A percentile compares a stretch with the other conserved stretches of the same genome.
Conservation (phyloP, 495 filamentous ascomycete genomes). For the Hyaloscypha bicolor region DNA sequence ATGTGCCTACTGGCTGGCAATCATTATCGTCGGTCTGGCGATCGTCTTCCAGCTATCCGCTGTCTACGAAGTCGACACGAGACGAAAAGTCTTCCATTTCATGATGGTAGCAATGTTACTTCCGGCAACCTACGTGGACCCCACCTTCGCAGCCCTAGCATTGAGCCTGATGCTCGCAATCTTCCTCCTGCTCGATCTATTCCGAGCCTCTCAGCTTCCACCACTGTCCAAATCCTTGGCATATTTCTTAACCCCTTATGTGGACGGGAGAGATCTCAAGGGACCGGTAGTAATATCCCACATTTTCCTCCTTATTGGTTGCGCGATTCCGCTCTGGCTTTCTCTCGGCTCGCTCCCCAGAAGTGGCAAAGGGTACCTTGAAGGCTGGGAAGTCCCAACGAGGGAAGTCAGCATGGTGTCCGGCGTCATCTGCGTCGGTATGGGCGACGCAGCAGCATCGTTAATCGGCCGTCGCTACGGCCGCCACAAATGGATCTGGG, state of each 20-base stretch:
- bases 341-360: conserved; percentile 68
- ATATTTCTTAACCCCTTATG: conserved; percentile 85
- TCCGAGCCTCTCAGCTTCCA: conserved; percentile 88
- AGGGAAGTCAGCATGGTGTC: conserved; percentile 85
- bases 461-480: conserved; percentile 88
- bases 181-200: conserved; percentile 85
- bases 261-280: conserved; percentile 89
- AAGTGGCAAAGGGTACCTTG: conserved; percentile 50
- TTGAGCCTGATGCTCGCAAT: conserved; percentile 72
- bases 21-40: conserved; percentile 70
- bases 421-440: conserved; percentile 89
- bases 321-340: conserved; percentile 92
- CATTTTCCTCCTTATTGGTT: conserved; percentile 96
- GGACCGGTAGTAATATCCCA: conserved; percentile 94
- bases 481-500: conserved; percentile 91
- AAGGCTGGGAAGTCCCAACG: conserved; percentile 69
- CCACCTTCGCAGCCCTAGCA: conserved; percentile 76
- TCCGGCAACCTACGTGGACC: conserved; percentile 82
- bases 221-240: conserved; percentile 83
- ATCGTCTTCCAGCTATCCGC: conserved; percentile 73
- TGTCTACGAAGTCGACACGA: conserved; percentile 81
- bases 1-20: conserved; percentile 66
- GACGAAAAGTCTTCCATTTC: conserved; percentile 98
- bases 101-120: conserved; percentile 97
- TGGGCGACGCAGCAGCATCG: conserved; percentile 95